Percentiles rank a stretch among this genome's conserved stretches.
Conservation (phyloP, 371 early-diverging fungal species). For the Haplosporangium sp. region DNA sequence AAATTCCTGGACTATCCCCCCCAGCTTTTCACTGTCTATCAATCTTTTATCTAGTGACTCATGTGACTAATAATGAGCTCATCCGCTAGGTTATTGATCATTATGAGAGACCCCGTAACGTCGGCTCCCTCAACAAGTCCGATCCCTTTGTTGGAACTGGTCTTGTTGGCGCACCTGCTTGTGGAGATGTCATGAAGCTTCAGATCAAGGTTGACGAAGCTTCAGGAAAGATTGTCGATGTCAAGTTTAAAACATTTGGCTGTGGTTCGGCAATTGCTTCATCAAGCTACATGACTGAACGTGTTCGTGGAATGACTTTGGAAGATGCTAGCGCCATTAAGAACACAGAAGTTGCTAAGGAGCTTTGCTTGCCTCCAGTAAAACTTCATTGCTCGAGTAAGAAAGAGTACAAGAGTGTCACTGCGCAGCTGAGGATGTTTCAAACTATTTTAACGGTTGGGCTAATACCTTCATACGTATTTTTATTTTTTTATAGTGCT, state of each 20-base stretch:
- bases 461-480: not conserved
- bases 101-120: slow-evolving; percentile 97
- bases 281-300: slow-evolving; percentile 93
- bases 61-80: slow-evolving; percentile 10
- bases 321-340: slow-evolving; percentile 93
- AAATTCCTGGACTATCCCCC: no score
- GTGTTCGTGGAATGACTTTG: slow-evolving; percentile 93
- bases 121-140: slow-evolving; percentile 93
- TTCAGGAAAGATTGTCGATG: slow-evolving; percentile 93
- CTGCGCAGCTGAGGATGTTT: slow-evolving; percentile 1
- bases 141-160: slow-evolving; percentile 96
- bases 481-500: slow-evolving; percentile 77
- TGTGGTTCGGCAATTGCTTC: slow-evolving; percentile 99
- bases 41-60: not conserved
- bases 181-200: slow-evolving; percentile 99
- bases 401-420: slow-evolving; percentile 14
- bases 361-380: slow-evolving; percentile 96
- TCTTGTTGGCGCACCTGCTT: slow-evolving; percentile 99
- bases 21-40: not conserved
- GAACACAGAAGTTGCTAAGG: slow-evolving; percentile 98
- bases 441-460: not conserved
- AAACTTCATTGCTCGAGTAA: slow-evolving; percentile 98
- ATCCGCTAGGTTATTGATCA: slow-evolving; percentile 85
- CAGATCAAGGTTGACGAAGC: slow-evolving; percentile 97
- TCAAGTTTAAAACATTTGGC: slow-evolving; percentile 99